A percentile compares a stretch with the other conserved stretches of the same genome.
Conservation (phyloP, 2,329 filamentous ascomycete genomes). For the Xylaria sp. region DNA sequence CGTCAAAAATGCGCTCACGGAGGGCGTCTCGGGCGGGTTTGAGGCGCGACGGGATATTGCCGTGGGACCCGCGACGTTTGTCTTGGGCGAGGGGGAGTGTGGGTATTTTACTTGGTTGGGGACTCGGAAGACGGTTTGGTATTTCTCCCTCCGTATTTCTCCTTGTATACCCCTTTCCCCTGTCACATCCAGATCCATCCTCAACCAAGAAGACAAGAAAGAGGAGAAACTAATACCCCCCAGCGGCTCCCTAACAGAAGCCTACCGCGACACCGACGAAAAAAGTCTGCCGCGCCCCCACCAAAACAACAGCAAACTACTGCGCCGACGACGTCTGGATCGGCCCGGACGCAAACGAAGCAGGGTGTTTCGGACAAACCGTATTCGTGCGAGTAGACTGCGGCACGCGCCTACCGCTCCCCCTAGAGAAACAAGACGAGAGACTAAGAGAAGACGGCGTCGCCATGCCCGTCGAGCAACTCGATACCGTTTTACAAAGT, state of each 20-base stretch:
- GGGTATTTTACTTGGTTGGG: conserved; percentile 17
- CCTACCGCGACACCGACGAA: background rate
- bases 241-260: conserved; percentile 12
- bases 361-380: background rate
- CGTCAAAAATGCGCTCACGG: background rate
- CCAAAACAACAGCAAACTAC: conserved; percentile 2
- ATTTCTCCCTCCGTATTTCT: background rate
- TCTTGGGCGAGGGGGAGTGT: conserved; percentile 8
- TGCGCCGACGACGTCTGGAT: conserved; percentile 6
- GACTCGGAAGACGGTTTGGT: conserved; percentile 10
- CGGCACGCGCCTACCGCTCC: conserved; percentile 3
- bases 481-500: conserved; percentile 4
- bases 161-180: background rate
- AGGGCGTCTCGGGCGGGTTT: conserved; percentile 12
- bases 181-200: too few relatives aligned
- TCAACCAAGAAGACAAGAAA: background rate
- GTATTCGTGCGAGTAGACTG: conserved; percentile 14
- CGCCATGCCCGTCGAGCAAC: background rate
- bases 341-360: background rate
- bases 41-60: background rate
- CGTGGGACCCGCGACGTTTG: background rate
- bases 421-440: background rate
- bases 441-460: conserved; percentile 2
- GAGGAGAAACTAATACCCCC: background rate
- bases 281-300: conserved; percentile 1